phyloP scores from a whole-genome alignment of 2,329 filamentous ascomycete genomes.

The Colletotrichum paranaense region DNA sequence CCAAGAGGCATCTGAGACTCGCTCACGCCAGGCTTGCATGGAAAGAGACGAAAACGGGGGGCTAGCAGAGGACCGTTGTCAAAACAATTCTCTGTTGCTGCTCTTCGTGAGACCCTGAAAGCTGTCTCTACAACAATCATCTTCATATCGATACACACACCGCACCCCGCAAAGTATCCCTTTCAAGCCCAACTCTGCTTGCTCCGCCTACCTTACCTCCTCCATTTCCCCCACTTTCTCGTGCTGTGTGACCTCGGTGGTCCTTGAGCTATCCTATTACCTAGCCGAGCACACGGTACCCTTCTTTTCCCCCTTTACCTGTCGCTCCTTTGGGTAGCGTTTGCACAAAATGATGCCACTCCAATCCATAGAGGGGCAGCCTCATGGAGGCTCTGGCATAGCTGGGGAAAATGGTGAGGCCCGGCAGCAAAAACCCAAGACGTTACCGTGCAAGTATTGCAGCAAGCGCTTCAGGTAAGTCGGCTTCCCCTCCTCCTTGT shows the following conservation, averaged over 20 bases:
- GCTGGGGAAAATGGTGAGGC: slow-evolving; percentile 61
- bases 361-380: slow-evolving; percentile 62
- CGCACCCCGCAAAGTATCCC: slow-evolving; percentile 33
- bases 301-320: slow-evolving; percentile 35
- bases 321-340: slow-evolving; percentile 12
- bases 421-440: slow-evolving; percentile 70
- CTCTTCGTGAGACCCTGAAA: slow-evolving; percentile 7
- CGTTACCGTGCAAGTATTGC: slow-evolving; percentile 71
- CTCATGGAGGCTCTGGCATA: slow-evolving; percentile 41
- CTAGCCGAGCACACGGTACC: slow-evolving; percentile 35
- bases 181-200: slow-evolving; percentile 31
- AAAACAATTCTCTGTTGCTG: neutral
- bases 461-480: slow-evolving; percentile 71
- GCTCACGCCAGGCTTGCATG: slow-evolving; percentile 18
- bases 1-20: slow-evolving; percentile 14
- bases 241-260: slow-evolving; percentile 47
- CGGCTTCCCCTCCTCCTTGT: slow-evolving; percentile 23
- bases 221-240: slow-evolving; percentile 41
- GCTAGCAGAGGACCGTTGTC: slow-evolving; percentile 6
- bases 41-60: slow-evolving; percentile 15
- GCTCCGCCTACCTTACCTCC: slow-evolving; percentile 24
- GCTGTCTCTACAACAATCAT: slow-evolving; percentile 6
- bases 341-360: slow-evolving; percentile 61
- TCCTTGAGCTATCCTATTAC: slow-evolving; percentile 36
- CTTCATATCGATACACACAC: slow-evolving; percentile 19